Conservation (phyloP, 257 asterid genomes). For the Voacanga thouarsii region DNA sequence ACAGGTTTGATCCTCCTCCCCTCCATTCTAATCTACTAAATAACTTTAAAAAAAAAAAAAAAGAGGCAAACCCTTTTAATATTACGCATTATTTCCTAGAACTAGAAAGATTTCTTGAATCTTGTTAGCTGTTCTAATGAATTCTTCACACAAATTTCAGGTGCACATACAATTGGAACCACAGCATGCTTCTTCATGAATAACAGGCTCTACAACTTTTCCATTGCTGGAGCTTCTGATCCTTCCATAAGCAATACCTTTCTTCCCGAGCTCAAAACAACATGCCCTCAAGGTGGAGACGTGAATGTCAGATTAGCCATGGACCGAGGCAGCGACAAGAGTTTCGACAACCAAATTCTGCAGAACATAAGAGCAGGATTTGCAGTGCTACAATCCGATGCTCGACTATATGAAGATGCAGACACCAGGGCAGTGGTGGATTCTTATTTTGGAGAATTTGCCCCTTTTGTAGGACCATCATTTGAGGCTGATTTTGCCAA, state of each 20-base stretch:
- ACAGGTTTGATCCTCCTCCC: too few species aligned
- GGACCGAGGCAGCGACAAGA: conserved; percentile 47
- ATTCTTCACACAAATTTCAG: conserved; percentile 22
- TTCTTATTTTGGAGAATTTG: conserved; percentile 53
- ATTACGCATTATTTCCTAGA: too few species aligned
- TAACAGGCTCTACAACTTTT: conserved; percentile 59
- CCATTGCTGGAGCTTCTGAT: conserved; percentile 50
- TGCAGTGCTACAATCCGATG: conserved; percentile 75
- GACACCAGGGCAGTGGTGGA: conserved; percentile 52
- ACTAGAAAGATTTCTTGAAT: too few species aligned
- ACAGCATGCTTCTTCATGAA: conserved; percentile 95
- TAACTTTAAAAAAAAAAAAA: too few species aligned
- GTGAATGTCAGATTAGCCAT: conserved; percentile 50
- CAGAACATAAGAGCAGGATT: conserved; percentile 59
- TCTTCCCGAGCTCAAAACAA: conserved; percentile 51
- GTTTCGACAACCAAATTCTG: conserved; percentile 55
- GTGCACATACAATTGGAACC: conserved; percentile 83
- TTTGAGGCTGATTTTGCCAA: conserved; percentile 64
- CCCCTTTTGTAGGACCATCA: conserved; percentile 43
- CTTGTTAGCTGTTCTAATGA: too few species aligned
- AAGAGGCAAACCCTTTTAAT: too few species aligned
- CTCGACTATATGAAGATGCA: conserved; percentile 55
- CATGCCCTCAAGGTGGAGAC: conserved; percentile 56
- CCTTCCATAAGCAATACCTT: conserved; percentile 60
- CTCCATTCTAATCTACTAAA: too few species aligned